These are phyloP conservation scores for Biscogniauxia mediterranea DNA, from an alignment of 2,329 filamentous ascomycete genomes.

Conservation along the genomic window DNA sequence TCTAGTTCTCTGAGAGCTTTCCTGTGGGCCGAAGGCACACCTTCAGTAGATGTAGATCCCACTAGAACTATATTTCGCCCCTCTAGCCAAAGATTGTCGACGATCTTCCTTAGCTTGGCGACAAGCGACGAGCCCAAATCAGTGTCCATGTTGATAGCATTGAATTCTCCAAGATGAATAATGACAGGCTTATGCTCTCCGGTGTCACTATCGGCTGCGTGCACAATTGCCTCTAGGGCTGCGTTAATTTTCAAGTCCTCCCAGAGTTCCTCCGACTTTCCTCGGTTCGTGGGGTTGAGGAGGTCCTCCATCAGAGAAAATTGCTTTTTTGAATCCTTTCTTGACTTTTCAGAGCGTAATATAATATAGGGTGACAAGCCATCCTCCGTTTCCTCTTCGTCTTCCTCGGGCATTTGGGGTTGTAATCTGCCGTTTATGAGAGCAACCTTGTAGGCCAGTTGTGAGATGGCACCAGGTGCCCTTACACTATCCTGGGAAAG, in stretches of 20 bases:
- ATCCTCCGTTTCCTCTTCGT: constrained; percentile 11
- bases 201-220: constrained; percentile 40
- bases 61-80: constrained; percentile 74
- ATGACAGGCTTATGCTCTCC: constrained; percentile 55
- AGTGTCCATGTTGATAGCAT: constrained; percentile 68
- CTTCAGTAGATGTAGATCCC: constrained; percentile 67
- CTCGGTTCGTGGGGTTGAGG: constrained; percentile 39
- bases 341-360: constrained; percentile 18
- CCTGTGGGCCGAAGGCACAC: constrained; percentile 44
- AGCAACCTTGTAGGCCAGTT: constrained; percentile 56
- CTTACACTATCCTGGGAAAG: constrained; percentile 58
- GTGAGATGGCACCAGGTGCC: constrained; percentile 47
- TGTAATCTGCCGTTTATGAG: constrained; percentile 49
- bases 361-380: constrained; percentile 14
- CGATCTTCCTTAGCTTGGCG: constrained; percentile 64
- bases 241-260: constrained; percentile 60
- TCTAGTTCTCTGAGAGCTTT: constrained; percentile 40
- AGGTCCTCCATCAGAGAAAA: constrained; percentile 44
- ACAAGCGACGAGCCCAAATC: constrained; percentile 67
- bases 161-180: constrained; percentile 77
- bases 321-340: constrained; percentile 26
- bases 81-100: constrained; percentile 68
- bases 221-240: constrained; percentile 56
- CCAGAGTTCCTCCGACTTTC: constrained; percentile 50
- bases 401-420: constrained; percentile 9